A percentile compares a stretch with the other conserved stretches of the same genome.
These are phyloP conservation scores for Cryptosporidium parvum DNA, from an alignment of 169 alveolate genomes.

Conservation along the genomic window DNA sequence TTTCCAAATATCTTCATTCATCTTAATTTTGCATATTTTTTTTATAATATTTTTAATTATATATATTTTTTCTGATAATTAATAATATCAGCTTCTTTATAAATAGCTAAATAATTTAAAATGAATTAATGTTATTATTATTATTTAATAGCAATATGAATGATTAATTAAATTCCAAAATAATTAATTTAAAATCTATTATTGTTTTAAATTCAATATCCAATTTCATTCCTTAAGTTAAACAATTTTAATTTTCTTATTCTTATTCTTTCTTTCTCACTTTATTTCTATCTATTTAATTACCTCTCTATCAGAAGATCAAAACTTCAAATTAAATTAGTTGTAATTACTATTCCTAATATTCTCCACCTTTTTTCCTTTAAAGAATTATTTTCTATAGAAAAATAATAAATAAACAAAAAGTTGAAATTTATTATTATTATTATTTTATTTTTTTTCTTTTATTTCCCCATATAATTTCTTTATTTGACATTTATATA, in stretches of 20 bases:
- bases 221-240: background rate
- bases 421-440: no score
- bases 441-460: no score
- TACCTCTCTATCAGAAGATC: no score
- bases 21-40: background rate
- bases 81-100: no score
- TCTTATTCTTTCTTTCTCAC: no score
- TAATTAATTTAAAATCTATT: no score
- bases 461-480: slow-evolving; percentile 1
- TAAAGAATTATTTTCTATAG: background rate
- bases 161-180: background rate
- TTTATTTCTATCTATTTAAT: no score
- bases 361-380: background rate
- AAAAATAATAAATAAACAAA: background rate
- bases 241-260: no score
- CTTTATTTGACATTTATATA: slow-evolving; percentile 7
- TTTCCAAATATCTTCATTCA: background rate
- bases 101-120: no score
- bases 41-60: background rate
- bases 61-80: background rate
- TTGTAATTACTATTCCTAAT: background rate
- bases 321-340: background rate
- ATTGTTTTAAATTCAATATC: background rate
- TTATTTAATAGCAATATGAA: no score
- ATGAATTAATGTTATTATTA: no score